phyloP scores from a whole-genome alignment of 1,284 basidiomycete genomes.

The Fomitopsis palustris region DNA sequence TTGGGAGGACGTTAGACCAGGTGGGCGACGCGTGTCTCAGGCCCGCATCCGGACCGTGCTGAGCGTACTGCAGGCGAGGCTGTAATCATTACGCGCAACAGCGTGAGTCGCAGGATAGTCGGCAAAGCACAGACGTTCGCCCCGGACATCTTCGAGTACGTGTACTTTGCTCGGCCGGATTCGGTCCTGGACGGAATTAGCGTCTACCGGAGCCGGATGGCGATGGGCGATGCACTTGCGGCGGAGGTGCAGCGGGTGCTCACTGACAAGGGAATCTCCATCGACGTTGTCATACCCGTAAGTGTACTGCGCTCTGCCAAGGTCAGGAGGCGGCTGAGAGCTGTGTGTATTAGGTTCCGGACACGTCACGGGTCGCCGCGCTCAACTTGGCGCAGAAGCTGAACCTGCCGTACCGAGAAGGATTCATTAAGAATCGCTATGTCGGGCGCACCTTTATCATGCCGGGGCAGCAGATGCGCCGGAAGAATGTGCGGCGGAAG shows the following conservation, averaged over 20 bases:
- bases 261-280: constrained; percentile 60
- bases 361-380: constrained; percentile 95
- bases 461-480: constrained; percentile 95
- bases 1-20: constrained; percentile 94
- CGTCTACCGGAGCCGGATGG: constrained; percentile 97
- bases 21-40: constrained; percentile 36
- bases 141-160: constrained; percentile 99
- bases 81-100: constrained; percentile 86
- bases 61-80: constrained; percentile 68
- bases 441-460: constrained; percentile 99
- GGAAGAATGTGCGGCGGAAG: constrained; percentile 95
- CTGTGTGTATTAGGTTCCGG: constrained; percentile 65
- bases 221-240: constrained; percentile 97
- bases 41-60: neutral
- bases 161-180: constrained; percentile 98
- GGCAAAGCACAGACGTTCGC: constrained; percentile 73
- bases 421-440: constrained; percentile 99
- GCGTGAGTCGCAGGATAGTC: constrained; percentile 73
- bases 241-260: constrained; percentile 82
- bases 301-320: constrained; percentile 21
- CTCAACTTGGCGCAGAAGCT: constrained; percentile 93
- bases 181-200: constrained; percentile 97
- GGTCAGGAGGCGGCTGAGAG: constrained; percentile 4
- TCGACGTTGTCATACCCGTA: constrained; percentile 97
- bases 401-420: constrained; percentile 92